These are phyloP conservation scores for Martiniozyma abietophila DNA, from an alignment of 805 yeast species.

Conservation along the genomic window DNA sequence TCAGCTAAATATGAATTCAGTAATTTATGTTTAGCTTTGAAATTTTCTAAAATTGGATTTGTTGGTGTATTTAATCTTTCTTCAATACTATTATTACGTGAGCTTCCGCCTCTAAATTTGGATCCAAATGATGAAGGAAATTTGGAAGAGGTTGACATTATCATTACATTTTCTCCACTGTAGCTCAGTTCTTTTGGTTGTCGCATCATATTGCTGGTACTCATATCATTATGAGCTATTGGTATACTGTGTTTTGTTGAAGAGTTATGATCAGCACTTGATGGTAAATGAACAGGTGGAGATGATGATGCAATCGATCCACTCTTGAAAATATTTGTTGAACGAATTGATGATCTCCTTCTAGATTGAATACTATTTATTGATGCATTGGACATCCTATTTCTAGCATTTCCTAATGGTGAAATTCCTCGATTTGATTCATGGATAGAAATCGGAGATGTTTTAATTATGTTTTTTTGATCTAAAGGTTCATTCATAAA, in stretches of 20 bases:
- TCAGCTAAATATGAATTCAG: constrained; percentile 20
- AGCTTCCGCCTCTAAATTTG: constrained; percentile 26
- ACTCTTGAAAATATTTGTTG: constrained; percentile 52
- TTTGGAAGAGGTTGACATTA: constrained; percentile 36
- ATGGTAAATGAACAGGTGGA: constrained; percentile 21
- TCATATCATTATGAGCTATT: too few species aligned
- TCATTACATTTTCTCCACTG: constrained; percentile 7
- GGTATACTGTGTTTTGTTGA: too few species aligned
- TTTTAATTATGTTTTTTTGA: neutral
- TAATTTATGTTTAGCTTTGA: constrained; percentile 18
- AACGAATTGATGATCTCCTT: constrained; percentile 27
- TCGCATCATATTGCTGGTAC: too few species aligned
- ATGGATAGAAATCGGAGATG: constrained; percentile 1
- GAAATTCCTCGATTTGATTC: too few species aligned
- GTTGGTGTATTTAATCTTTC: constrained; percentile 9
- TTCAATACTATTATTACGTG: constrained; percentile 25
- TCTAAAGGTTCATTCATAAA: neutral
- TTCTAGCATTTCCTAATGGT: constrained; percentile 11
- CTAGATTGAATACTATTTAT: constrained; percentile 17
- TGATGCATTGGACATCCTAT: constrained; percentile 20
- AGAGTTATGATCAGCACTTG: too few species aligned
- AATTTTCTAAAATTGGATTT: constrained; percentile 20
- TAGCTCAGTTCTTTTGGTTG: neutral
- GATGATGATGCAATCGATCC: constrained; percentile 43
- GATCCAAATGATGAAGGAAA: constrained; percentile 69